phyloP scores from a whole-genome alignment of 2,329 filamentous ascomycete genomes.

The Fusarium guadeloupense region DNA sequence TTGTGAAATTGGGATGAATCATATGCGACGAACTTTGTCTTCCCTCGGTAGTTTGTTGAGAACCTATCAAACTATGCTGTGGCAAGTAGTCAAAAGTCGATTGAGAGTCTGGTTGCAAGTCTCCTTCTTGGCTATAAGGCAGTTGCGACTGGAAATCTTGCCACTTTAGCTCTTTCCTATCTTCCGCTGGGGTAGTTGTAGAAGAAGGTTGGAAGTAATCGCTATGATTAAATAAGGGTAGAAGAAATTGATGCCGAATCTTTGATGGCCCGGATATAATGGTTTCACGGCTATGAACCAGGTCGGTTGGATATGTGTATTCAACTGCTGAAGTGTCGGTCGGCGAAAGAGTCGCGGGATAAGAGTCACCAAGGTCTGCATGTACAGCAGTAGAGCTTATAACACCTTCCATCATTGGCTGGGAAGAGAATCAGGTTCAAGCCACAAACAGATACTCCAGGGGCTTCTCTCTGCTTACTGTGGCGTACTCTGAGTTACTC shows the following conservation, averaged over 20 bases:
- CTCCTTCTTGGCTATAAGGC: accelerated
- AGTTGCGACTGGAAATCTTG: accelerated
- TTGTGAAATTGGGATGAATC: not conserved
- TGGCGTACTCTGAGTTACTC: not conserved
- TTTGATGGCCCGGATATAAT: not conserved
- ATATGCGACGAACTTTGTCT: accelerated
- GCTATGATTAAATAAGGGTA: not conserved
- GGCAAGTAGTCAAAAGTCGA: accelerated
- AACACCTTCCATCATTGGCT: not conserved
- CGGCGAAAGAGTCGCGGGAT: not conserved
- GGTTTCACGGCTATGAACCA: not conserved
- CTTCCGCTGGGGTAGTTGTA: not conserved
- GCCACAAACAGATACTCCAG: too few species aligned
- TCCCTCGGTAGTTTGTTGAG: too few species aligned
- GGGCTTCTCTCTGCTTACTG: not conserved
- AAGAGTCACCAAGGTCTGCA: not conserved
- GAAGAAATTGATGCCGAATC: not conserved
- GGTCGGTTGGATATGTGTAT: not conserved
- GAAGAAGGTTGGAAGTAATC: not conserved
- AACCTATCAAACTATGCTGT: accelerated
- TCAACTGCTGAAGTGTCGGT: not conserved
- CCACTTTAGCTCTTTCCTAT: not conserved
- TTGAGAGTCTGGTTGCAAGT: accelerated
- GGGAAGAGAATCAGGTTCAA: not conserved
- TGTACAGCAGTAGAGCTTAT: not conserved